Evolutionary conservation across 768 basidiomycete genomes (phyloP), one percentile per base, ranked within the genome.

Genomic region (Pisolithus microcarpus): DNA sequence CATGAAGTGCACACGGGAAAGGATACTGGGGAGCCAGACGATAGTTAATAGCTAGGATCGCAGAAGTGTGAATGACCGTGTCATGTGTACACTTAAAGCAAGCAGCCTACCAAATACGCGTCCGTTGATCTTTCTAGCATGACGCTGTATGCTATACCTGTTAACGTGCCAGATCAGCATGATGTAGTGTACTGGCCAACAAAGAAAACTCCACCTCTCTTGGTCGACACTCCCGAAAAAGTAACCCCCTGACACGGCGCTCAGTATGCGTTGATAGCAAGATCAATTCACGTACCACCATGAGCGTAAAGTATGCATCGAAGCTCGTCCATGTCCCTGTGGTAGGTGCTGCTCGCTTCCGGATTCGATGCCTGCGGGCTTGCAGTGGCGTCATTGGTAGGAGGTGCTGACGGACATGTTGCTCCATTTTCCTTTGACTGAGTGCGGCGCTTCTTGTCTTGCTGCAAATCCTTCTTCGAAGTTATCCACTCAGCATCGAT

Each of bases 21-120:
- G 95, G 95, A 59, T 95, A 98, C 68, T 97, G 95, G 0, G 95
- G 95, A 13, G 94, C 87, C n/a, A 94, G 79, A 37, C 87, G 79
- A 60, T 90, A 90, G 56, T 87, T 86, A 49, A 90, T 75, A 52
- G 86, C 85, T 87, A 53, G 9, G 30, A 13, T 46, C 56, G 59
- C 57, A 49, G 68, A 26, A 38, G 48, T 36, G n/a, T 45, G 55
- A 19, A 51, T 38, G 8, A 43, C 13, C n/a, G 28, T 38, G 46
- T 2, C 18, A 8, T 19, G 7, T 4, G 3, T n/a, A 43, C 4
- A 2, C 24, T 10, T 24, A 11, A 46, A 21, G 34, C 36, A 16
- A 26, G 52, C 21, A 19, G 61, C 75, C 38, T 60, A 82, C 84
- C 81, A 59, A 95, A 90, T 11, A 91, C 87, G 44, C 95, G 80